Base-by-base conservation (phyloP, 352 stramenopile genomes). In the Pythium periplocum region DNA sequence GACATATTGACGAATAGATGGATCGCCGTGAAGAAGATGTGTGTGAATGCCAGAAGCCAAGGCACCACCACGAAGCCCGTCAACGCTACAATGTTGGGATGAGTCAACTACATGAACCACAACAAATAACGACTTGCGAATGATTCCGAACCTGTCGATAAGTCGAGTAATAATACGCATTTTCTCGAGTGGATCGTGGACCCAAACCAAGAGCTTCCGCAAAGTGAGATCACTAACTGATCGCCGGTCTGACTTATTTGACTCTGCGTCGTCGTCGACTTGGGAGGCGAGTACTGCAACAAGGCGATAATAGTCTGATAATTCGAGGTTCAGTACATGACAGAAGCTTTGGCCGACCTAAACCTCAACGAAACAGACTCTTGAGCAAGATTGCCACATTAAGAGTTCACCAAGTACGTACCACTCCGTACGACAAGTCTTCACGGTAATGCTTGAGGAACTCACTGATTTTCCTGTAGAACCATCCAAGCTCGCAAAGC, bases 291-390 rank as follows among this genome's bases (percentile, higher is more conserved):
- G 57, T 2, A 97, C 87, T 11, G 92, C 90, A 36, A 98, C 90
- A n/a, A 98, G 64, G 6, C 92, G 86, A 50, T 94, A 97, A 66
- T 97, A 98, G 51, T 95, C 86, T 1, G 75, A 87, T n/a, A 98
- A 59, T 53, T 97, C 87, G 11, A 88, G 78, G 53, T 97, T 91
- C 7, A 98, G 69, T 11, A 90, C 78, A 55, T 96, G 84, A 10
- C 83, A 93, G 59, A 97, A 97, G 55, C 85, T 95, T 61, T 96
- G 87, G 0, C 75, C 79, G 10, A 95, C 83, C 76, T 92, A 56
- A 6, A 7, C 32, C 12, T 4, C 9, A 5, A 41, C 10, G 17
- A 26, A 26, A 26, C 17, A 26, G 17, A 26, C 0, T 26, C 17
- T 26, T 26, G 17, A 26, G 17, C 17, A 26, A 26, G 17, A 26